Conservation (phyloP, 2,329 filamentous ascomycete genomes). For the Botrytis fragariae region DNA sequence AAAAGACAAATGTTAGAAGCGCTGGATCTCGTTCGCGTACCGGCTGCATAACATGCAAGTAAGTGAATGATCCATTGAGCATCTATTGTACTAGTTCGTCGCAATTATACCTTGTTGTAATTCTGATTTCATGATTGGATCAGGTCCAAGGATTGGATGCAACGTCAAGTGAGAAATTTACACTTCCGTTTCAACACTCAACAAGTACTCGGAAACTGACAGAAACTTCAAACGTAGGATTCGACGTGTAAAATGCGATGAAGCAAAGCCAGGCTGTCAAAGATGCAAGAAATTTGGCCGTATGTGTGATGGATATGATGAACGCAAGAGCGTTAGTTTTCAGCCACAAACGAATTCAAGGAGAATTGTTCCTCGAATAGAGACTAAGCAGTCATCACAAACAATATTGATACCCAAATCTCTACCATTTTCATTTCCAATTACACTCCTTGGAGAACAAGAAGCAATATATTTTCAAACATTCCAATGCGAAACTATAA, state of each 20-base stretch:
- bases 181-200: not conserved
- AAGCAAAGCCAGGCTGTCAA: not conserved
- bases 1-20: not conserved
- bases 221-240: not conserved
- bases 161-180: not conserved
- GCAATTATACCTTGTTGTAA: not conserved
- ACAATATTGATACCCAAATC: slow-evolving; percentile 21
- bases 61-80: not conserved
- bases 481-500: not conserved
- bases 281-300: not conserved
- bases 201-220: not conserved
- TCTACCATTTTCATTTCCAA: slow-evolving; percentile 17
- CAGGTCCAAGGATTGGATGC: not conserved
- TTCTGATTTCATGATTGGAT: not conserved
- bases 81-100: not conserved
- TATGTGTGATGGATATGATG: not conserved
- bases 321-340: not conserved
- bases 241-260: not conserved
- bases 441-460: slow-evolving; percentile 11
- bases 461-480: not conserved
- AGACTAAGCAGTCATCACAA: slow-evolving; percentile 21
- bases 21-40: not conserved
- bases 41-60: not conserved
- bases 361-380: not conserved
- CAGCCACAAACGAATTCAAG: not conserved